phyloP scores from a whole-genome alignment of 2,329 filamentous ascomycete genomes.

The Mollisiaceae sp. region DNA sequence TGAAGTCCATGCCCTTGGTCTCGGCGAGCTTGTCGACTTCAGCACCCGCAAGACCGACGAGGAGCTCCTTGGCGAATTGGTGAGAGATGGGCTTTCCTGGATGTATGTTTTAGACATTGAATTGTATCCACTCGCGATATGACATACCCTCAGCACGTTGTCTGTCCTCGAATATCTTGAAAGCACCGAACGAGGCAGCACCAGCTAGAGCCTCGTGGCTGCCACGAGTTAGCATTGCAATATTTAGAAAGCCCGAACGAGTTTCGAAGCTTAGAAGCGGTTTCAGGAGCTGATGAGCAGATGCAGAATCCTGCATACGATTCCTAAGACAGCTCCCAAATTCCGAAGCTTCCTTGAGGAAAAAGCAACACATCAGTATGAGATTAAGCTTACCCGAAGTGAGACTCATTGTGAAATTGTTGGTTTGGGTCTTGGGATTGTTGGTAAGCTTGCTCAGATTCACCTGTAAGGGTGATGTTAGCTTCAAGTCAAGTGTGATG shows the following conservation, averaged over 20 bases:
- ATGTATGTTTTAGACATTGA: not conserved
- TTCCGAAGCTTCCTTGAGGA: too few relatives aligned
- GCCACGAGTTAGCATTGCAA: not conserved
- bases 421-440: slow-evolving; percentile 51
- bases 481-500: not conserved
- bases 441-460: slow-evolving; percentile 51
- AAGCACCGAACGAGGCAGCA: slow-evolving; percentile 77
- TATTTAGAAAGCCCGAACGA: too few relatives aligned
- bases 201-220: slow-evolving; percentile 78
- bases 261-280: too few relatives aligned
- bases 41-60: slow-evolving; percentile 73
- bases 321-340: too few relatives aligned
- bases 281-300: too few relatives aligned
- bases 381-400: slow-evolving; percentile 46
- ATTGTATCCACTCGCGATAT: not conserved
- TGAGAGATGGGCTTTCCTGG: slow-evolving; percentile 73
- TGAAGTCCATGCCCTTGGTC: slow-evolving; percentile 67
- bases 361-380: too few relatives aligned
- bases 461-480: slow-evolving; percentile 41
- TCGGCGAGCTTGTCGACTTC: slow-evolving; percentile 79
- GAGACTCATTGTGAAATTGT: slow-evolving; percentile 59
- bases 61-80: slow-evolving; percentile 76
- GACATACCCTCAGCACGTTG: slow-evolving; percentile 69
- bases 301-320: not conserved
- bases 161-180: slow-evolving; percentile 80